Conservation (phyloP, 2,329 filamentous ascomycete species). For the Coniochaeta ligniaria region DNA sequence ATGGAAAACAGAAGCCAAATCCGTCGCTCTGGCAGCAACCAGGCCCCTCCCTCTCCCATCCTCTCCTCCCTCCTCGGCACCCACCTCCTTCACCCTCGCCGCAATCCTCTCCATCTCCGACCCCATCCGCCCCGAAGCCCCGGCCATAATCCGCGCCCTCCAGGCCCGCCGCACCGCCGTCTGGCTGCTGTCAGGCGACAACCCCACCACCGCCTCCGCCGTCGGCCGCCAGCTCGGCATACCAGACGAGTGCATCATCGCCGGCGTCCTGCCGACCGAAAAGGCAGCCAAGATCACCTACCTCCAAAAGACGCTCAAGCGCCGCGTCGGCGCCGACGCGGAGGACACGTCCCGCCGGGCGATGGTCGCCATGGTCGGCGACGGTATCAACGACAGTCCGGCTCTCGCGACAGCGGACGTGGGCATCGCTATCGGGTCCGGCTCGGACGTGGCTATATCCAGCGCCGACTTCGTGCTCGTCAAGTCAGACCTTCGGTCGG, state of each 20-base stretch:
- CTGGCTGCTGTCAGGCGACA: constrained; percentile 93
- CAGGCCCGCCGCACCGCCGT: constrained; percentile 61
- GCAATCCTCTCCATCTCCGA: constrained; percentile 74
- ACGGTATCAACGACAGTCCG: constrained; percentile 84
- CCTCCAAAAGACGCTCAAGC: constrained; percentile 46
- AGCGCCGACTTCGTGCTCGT: constrained; percentile 79
- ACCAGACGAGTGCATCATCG: constrained; percentile 65
- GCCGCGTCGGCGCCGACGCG: constrained; percentile 14
- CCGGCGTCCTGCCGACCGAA: constrained; percentile 76
- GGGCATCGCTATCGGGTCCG: constrained; percentile 76
- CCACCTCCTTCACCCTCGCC: constrained; percentile 39
- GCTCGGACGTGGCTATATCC: constrained; percentile 76
- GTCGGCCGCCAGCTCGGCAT: constrained; percentile 75
- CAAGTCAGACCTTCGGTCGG: constrained; percentile 54
- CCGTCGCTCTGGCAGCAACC: constrained; percentile 51
- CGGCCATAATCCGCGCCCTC: constrained; percentile 56
- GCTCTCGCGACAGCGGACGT: constrained; percentile 76
- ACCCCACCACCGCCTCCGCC: constrained; percentile 72
- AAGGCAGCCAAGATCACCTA: constrained; percentile 68
- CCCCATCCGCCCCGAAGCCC: constrained; percentile 68
- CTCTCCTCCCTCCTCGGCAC: not conserved
- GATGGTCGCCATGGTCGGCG: constrained; percentile 75
- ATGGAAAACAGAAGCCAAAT: constrained; percentile 60
- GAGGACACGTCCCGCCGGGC: constrained; percentile 30
- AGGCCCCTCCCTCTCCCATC: constrained; percentile 13